Conservation (phyloP, 1,139 yeast species). For the Saccharomyces uvarum region DNA sequence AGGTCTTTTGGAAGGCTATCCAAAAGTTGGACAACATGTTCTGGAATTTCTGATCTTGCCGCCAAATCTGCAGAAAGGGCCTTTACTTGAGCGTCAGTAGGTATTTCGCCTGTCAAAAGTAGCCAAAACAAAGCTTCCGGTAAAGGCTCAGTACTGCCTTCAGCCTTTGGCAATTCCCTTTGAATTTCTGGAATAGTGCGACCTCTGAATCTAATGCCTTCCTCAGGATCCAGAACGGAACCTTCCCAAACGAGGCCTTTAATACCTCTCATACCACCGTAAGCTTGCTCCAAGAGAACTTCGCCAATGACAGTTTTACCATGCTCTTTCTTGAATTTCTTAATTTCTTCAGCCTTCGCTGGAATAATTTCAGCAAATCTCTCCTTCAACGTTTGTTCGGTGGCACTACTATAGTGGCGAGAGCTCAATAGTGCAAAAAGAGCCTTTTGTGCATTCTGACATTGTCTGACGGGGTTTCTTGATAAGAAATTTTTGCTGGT, state of each 20-base stretch:
- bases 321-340: conserved; percentile 78
- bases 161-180: conserved; percentile 84
- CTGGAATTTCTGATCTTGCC: conserved; percentile 50
- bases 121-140: conserved; percentile 64
- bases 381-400: conserved; percentile 67
- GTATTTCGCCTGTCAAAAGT: conserved; percentile 54
- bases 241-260: conserved; percentile 99
- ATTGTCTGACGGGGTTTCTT: neutral
- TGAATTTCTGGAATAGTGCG: conserved; percentile 94
- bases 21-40: conserved; percentile 44
- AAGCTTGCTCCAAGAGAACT: conserved; percentile 90
- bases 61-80: conserved; percentile 50
- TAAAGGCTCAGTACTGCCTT: conserved; percentile 63
- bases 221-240: conserved; percentile 93
- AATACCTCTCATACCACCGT: conserved; percentile 99
- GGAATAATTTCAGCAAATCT: conserved; percentile 90
- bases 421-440: neutral
- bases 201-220: conserved; percentile 98
- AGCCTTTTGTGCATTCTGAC: neutral
- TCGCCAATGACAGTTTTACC: conserved; percentile 90
- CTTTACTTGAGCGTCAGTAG: conserved; percentile 48
- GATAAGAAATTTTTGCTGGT: neutral
- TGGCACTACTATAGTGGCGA: neutral
- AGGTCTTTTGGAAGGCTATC: conserved; percentile 49
- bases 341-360: conserved; percentile 84